A percentile compares a stretch with the other conserved stretches of the same genome.
phyloP scores from a whole-genome alignment of 73 alveolate species.

The Blepharisma japonicum region DNA sequence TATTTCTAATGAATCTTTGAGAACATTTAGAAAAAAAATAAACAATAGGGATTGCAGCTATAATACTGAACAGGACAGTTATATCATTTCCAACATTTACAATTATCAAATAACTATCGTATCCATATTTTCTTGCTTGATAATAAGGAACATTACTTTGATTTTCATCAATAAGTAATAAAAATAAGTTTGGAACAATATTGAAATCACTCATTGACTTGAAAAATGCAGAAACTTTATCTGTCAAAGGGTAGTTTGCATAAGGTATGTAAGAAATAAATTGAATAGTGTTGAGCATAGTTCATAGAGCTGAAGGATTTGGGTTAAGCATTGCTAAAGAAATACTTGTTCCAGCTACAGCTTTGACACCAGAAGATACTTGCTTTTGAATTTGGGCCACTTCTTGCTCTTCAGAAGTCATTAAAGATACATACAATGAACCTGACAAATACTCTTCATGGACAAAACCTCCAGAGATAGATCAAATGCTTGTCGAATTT shows the following conservation, averaged over 20 bases:
- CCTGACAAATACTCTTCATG: too few relatives aligned
- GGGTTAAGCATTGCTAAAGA: background rate
- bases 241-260: background rate
- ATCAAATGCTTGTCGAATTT: too few relatives aligned
- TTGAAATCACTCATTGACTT: background rate
- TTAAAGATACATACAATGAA: too few relatives aligned
- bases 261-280: background rate
- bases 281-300: slow-evolving; percentile 18
- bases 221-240: background rate
- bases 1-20: background rate
- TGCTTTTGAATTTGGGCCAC: too few relatives aligned
- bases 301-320: slow-evolving; percentile 8
- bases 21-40: background rate
- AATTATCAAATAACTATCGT: background rate
- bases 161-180: background rate
- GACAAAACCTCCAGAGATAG: too few relatives aligned
- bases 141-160: background rate
- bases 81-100: slow-evolving; percentile 6
- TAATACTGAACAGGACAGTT: background rate
- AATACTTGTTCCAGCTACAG: background rate
- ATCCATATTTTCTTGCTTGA: slow-evolving; percentile 7
- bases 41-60: background rate
- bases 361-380: background rate
- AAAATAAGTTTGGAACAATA: background rate
- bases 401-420: too few relatives aligned